Percentiles rank a stretch among this genome's conserved stretches.
Evolutionary conservation across 352 stramenopile species (phyloP).

Genomic region (Blastocystis sp.): DNA sequence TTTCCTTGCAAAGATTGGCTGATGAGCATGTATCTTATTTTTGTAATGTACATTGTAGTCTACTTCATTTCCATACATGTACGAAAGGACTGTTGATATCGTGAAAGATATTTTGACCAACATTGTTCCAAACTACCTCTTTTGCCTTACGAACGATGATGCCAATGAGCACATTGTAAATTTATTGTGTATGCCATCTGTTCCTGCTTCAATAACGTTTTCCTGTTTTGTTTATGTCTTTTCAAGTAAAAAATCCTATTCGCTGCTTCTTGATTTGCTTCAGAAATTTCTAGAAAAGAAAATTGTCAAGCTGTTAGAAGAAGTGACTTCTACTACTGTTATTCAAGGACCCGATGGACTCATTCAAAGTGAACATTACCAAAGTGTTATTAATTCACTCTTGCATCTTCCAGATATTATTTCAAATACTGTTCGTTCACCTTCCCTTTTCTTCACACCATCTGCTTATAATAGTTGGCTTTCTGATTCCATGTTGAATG

Average conservation of each 20-base stretch:
- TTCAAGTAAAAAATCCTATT: background rate
- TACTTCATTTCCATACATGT: background rate
- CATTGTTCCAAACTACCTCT: background rate
- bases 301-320: background rate
- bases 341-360: background rate
- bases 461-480: background rate
- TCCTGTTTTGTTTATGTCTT: conserved; percentile 18
- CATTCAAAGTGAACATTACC: background rate
- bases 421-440: background rate
- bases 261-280: background rate
- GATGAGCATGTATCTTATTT: background rate
- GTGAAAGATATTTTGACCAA: background rate
- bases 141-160: background rate
- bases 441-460: background rate
- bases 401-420: conserved; percentile 9
- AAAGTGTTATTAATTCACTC: background rate
- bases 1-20: background rate
- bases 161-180: background rate
- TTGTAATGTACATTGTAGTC: background rate
- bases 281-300: background rate
- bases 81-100: background rate
- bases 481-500: background rate
- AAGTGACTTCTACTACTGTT: background rate
- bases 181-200: background rate
- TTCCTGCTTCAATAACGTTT: background rate